Base-by-base conservation (phyloP, 208 protist genomes). In the Naegleria lovaniensis region DNA sequence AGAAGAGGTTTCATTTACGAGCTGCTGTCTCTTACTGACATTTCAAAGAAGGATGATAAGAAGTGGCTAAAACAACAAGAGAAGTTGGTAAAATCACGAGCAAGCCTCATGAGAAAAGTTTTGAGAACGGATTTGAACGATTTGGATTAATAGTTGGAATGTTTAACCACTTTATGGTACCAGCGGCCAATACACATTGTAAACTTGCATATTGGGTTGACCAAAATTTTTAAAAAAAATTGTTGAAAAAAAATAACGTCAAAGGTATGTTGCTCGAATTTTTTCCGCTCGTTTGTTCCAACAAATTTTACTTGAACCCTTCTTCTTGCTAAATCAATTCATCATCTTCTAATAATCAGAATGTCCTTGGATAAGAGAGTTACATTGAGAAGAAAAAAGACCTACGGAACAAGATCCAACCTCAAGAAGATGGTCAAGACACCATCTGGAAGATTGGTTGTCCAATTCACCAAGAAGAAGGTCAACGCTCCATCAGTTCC, bases 401-500 rank as follows among this genome's bases (percentile, higher is more conserved):
- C 94, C 91, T 94, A 96, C 87, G 93, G 95, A 79, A 92, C 91
- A 6, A 92, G 79, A 38, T 91, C 85, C 15, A 92, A 92, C 91
- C 7, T 92, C 33, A 79, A 91, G 87, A 13, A 92, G 52, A 51
- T 90, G 15, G 95, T 94, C 40, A 91, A 93, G 79, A 94, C 91
- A 55, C 91, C 93, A 67, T 98, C 98, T 93, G 97, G 98, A 91
- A 94, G 94, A 86, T 95, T 99, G 67, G 93, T 95, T 40, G 95
- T 97, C 94, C 97, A 99, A 93, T 98, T 99, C 95, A 93, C 95
- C 58, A 95, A 93, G 90, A 99, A 99, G 96, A 94, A 94, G 90
- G 97, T 94, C 89, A 95, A 97, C 92, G 96, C 94, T 83, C 96
- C 97, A 92, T 96, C 97, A 93, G 97, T 95, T 90, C 96, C 96